Evolutionary conservation across 345 rosid genomes (phyloP).

Genomic region (Bruguiera sexangula): DNA sequence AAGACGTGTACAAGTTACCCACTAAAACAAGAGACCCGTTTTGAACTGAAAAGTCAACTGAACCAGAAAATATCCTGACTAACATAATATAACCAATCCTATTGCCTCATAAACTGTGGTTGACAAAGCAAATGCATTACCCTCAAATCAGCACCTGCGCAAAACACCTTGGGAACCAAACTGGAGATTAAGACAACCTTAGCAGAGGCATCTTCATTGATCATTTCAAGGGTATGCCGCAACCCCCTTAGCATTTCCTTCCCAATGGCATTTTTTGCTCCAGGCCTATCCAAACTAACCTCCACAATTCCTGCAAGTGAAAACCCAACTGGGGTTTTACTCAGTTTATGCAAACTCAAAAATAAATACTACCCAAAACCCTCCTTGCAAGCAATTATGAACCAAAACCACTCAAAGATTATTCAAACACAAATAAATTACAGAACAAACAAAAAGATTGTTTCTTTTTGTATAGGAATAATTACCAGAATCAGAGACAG

Average conservation of each 20-base stretch:
- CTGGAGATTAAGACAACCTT: slow-evolving; percentile 70
- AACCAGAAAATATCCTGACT: background rate
- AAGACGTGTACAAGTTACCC: too few species aligned
- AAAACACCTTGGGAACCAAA: slow-evolving; percentile 71
- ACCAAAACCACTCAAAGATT: too few species aligned
- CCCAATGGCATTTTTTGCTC: slow-evolving; percentile 69
- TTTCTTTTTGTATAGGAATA: background rate
- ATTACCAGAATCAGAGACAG: slow-evolving; percentile 66
- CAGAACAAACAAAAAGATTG: too few species aligned
- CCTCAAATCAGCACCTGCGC: slow-evolving; percentile 98
- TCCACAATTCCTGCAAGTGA: slow-evolving; percentile 65
- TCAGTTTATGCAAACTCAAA: background rate
- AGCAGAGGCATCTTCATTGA: slow-evolving; percentile 52
- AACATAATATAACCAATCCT: background rate
- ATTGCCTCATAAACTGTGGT: too few species aligned
- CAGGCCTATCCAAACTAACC: slow-evolving; percentile 70
- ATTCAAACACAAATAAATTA: too few species aligned
- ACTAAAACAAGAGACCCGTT: too few species aligned
- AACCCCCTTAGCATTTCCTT: slow-evolving; percentile 69
- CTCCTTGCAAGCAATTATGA: background rate
- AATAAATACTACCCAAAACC: background rate
- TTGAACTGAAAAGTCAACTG: background rate
- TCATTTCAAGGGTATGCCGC: slow-evolving; percentile 50
- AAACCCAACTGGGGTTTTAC: background rate
- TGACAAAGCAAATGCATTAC: slow-evolving; percentile 20